phyloP scores from a whole-genome alignment of 2,329 filamentous ascomycete genomes.

The Colletotrichum spaethianum region DNA sequence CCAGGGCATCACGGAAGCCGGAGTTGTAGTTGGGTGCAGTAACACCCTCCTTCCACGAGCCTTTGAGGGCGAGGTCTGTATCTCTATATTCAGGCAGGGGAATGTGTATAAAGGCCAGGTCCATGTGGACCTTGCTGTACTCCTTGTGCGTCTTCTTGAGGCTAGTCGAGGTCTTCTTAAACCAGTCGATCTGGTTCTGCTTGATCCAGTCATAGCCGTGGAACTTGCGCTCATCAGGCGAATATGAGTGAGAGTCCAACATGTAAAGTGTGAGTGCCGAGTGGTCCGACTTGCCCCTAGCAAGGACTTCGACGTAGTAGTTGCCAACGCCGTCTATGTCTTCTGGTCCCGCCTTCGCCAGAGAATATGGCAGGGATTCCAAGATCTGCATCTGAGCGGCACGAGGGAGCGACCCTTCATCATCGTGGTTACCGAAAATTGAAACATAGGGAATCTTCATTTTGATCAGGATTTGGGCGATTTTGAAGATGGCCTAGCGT shows the following conservation, averaged over 20 bases:
- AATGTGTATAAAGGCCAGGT: slow-evolving; percentile 98
- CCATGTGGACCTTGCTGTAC: slow-evolving; percentile 93
- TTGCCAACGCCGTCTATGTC: slow-evolving; percentile 94
- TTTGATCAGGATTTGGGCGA: slow-evolving; percentile 85
- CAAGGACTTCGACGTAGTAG: slow-evolving; percentile 92
- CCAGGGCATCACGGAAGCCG: slow-evolving; percentile 90
- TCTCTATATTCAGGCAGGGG: slow-evolving; percentile 90
- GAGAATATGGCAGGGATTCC: slow-evolving; percentile 88
- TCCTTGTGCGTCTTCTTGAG: slow-evolving; percentile 84
- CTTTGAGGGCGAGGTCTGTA: slow-evolving; percentile 71
- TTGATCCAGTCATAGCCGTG: slow-evolving; percentile 99
- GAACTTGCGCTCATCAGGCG: slow-evolving; percentile 88
- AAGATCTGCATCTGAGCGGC: slow-evolving; percentile 87
- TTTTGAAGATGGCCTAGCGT: slow-evolving; percentile 88
- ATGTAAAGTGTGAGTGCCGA: slow-evolving; percentile 96
- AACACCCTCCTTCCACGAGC: slow-evolving; percentile 84
- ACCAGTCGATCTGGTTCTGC: slow-evolving; percentile 94
- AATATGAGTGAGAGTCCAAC: slow-evolving; percentile 93
- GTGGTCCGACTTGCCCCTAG: slow-evolving; percentile 83
- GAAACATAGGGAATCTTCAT: slow-evolving; percentile 92
- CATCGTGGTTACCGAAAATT: slow-evolving; percentile 98
- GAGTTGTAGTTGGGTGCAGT: slow-evolving; percentile 93
- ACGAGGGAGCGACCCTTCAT: slow-evolving; percentile 86
- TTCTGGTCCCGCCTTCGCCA: slow-evolving; percentile 86
- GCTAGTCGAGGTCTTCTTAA: slow-evolving; percentile 81